Evolutionary conservation across 345 rosid genomes (phyloP), one percentile per base, ranked within the genome.

Genomic region (Eucalyptus sideroxylon): DNA sequence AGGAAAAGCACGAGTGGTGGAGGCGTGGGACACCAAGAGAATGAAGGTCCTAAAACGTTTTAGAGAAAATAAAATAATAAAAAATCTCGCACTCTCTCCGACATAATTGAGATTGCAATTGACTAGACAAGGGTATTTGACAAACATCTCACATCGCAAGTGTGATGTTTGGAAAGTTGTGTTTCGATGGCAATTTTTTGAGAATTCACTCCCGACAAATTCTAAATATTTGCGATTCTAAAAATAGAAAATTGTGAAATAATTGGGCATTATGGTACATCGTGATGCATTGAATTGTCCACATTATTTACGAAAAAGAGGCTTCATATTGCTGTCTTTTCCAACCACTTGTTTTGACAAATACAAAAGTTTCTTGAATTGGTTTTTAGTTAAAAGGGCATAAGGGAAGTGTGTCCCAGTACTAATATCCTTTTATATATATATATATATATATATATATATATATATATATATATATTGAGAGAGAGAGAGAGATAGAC

Each of bases 191-290:
- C 13, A 12, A 10, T 21, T 21, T 77, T 21, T 37, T 2, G 4
- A 37, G 5, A 37, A 34, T 12, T 72, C 59, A 53, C 26, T 53
- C 11, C 26, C 2, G 2, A 31, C 6, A 69, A 5, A 17, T 34
- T 69, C 11, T 9, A 69, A 69, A 19, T 19, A 69, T 31, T n/a
- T 5, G 6, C 4, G 1, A 16, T 16, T 31, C 23, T 31, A 8
- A n/a, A 1, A 31, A 60, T 5, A 59, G 4, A 30, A 62, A 65
- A 14, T 7, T 7, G 10, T 2, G 16, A 65, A 14, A 30, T 14
- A 30, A n/a, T 30, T 16, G 19, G 37, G 0, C 72, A 2, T 65
- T 0, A 2, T 15, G 1, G 34, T 15, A 65, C 5, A 15, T 65
- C 34, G 4, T 0, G 21, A 65, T n/a, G 10, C 72, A 62, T 30